phyloP scores from a whole-genome alignment of 495 filamentous ascomycete species.

The Penicillium longicatenatum region DNA sequence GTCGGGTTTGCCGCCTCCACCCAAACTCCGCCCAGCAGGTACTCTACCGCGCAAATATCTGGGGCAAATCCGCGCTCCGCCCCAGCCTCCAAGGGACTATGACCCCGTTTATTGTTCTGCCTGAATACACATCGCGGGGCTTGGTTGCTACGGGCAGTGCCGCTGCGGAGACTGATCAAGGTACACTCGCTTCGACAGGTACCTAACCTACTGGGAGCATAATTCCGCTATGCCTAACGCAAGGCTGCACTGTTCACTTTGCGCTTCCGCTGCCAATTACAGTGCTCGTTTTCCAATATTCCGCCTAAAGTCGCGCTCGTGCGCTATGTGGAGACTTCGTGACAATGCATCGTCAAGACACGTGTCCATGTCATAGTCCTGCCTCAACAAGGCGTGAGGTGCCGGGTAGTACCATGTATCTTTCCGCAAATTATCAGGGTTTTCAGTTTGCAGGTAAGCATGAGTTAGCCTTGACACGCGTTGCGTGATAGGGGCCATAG shows the following conservation, averaged over 20 bases:
- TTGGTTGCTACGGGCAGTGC: background rate
- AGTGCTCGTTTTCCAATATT: background rate
- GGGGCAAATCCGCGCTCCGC: slow-evolving; percentile 8
- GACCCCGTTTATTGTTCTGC: background rate
- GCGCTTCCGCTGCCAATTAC: background rate
- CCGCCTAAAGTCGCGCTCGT: background rate
- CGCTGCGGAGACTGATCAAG: slow-evolving; percentile 1
- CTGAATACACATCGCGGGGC: background rate
- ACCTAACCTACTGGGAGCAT: background rate
- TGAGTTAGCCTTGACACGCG: background rate
- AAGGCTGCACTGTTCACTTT: background rate
- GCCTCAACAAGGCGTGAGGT: background rate
- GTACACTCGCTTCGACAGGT: background rate
- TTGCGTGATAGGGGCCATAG: background rate
- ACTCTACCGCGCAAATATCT: background rate
- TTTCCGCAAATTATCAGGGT: background rate
- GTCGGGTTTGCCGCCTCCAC: slow-evolving; percentile 5
- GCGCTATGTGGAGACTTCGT: background rate
- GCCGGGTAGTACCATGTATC: background rate
- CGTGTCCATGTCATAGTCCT: background rate
- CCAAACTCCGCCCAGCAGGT: slow-evolving; percentile 3
- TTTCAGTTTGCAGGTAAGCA: background rate
- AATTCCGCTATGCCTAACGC: background rate
- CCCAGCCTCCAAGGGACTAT: slow-evolving; percentile 3
- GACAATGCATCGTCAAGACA: background rate